Conservation (phyloP, 108 stramenopile genomes). For the Skeletonema potamos region DNA sequence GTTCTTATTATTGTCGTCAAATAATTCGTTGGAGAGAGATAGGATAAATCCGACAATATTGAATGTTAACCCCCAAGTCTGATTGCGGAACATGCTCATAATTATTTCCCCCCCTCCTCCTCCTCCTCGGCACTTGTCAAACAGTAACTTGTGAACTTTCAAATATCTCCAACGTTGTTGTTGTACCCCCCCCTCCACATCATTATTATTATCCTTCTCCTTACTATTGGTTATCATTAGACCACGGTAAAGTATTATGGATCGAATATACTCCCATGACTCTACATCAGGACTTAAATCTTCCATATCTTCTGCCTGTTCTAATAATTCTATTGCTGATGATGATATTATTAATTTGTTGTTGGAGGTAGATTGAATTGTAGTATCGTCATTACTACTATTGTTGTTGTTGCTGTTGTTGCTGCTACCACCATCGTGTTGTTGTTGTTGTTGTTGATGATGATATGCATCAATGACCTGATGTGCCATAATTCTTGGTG, state of each 20-base stretch:
- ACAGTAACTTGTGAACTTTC: conserved; percentile 20
- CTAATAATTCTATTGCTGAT: conserved; percentile 33
- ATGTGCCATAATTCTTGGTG: conserved; percentile 37
- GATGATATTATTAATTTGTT: background rate
- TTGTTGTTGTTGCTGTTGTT: background rate
- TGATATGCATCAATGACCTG: conserved; percentile 26
- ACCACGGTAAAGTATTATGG: conserved; percentile 34
- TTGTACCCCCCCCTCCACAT: background rate
- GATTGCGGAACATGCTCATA: background rate
- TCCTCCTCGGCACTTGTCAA: conserved; percentile 16
- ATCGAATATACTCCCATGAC: conserved; percentile 23
- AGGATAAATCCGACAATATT: conserved; percentile 31
- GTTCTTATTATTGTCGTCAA: background rate
- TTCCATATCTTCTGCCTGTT: conserved; percentile 45
- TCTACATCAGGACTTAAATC: conserved; percentile 40
- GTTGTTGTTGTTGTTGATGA: background rate
- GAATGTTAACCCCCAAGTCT: conserved; percentile 36
- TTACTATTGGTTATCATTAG: background rate
- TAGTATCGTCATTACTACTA: background rate
- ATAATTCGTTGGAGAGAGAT: background rate
- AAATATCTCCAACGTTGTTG: conserved; percentile 22
- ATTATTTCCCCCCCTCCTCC: conserved; percentile 1
- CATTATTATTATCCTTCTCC: background rate
- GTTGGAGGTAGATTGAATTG: background rate
- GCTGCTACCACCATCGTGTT: background rate